Evolutionary conservation across 176 grass and related monocot species (phyloP).

Genomic region (Puya raimondii): DNA sequence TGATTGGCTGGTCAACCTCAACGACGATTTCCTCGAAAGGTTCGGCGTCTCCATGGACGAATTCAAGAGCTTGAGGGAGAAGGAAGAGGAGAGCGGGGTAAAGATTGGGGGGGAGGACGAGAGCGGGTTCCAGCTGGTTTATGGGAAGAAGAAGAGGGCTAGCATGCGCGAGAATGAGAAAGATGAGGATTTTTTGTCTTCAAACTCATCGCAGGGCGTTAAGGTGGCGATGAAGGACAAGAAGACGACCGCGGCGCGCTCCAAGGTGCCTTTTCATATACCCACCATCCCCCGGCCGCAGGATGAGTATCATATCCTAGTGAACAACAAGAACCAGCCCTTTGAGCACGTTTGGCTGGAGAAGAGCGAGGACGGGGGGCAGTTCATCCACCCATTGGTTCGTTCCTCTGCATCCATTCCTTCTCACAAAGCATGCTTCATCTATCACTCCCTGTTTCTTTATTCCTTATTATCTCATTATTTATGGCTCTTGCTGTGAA

Average conservation of each 20-base stretch:
- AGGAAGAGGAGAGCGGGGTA: constrained; percentile 34
- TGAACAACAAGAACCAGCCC: constrained; percentile 72
- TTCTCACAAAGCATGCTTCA: too few relatives aligned
- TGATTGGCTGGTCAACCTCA: constrained; percentile 54
- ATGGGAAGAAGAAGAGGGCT: constrained; percentile 45
- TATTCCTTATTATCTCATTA: too few relatives aligned
- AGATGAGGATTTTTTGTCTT: background rate
- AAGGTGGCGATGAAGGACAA: constrained; percentile 48
- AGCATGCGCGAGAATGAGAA: background rate
- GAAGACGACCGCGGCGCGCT: constrained; percentile 16
- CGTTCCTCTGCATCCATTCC: constrained; percentile 11
- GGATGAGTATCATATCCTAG: constrained; percentile 57
- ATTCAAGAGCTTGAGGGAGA: constrained; percentile 24
- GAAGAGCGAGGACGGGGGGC: constrained; percentile 43
- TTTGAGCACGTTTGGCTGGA: constrained; percentile 94
- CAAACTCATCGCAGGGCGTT: background rate
- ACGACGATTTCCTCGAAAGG: constrained; percentile 61
- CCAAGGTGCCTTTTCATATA: constrained; percentile 67
- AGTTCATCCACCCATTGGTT: constrained; percentile 74
- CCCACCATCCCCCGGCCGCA: constrained; percentile 76
- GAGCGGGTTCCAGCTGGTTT: constrained; percentile 52
- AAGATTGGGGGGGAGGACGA: constrained; percentile 32
- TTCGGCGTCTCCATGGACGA: constrained; percentile 55
- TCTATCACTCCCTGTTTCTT: too few relatives aligned
- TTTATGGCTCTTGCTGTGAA: too few relatives aligned